Evolutionary conservation across 768 basidiomycete genomes (phyloP).

Genomic region (Pleurotus citrinopileatus): DNA sequence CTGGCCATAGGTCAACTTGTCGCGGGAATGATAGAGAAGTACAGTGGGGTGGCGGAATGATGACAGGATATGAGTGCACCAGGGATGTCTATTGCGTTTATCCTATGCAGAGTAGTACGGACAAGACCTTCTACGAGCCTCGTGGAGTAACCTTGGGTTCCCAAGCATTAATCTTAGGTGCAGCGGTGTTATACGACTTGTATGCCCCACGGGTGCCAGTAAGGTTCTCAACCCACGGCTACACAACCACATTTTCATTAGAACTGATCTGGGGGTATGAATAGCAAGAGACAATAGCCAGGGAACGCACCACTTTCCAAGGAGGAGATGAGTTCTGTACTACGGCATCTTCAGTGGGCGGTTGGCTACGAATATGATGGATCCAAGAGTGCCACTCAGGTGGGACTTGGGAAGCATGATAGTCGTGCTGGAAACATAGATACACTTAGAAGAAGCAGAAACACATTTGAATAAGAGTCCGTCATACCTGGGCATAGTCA

Average conservation of each 20-base stretch:
- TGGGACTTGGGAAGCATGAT: slow-evolving; percentile 90
- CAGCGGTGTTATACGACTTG: slow-evolving; percentile 83
- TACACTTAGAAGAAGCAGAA: slow-evolving; percentile 6
- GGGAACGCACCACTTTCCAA: slow-evolving; percentile 77
- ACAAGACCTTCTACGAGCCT: slow-evolving; percentile 16
- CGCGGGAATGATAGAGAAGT: slow-evolving; percentile 45
- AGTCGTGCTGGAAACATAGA: slow-evolving; percentile 56
- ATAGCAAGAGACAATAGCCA: neutral
- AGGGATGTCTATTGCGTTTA: neutral
- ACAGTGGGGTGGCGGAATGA: slow-evolving; percentile 5
- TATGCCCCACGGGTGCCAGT: slow-evolving; percentile 93
- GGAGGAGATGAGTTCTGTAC: slow-evolving; percentile 66
- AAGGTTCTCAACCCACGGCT: slow-evolving; percentile 87
- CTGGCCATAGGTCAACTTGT: slow-evolving; percentile 87
- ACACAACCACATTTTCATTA: too few relatives aligned
- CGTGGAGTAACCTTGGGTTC: slow-evolving; percentile 67
- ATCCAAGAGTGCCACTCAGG: slow-evolving; percentile 99
- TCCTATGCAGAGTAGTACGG: neutral
- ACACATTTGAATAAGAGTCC: slow-evolving; percentile 3
- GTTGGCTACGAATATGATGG: slow-evolving; percentile 80
- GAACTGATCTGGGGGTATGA: too few relatives aligned
- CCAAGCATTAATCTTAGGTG: slow-evolving; percentile 83
- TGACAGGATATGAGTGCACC: neutral
- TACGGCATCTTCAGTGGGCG: slow-evolving; percentile 73
- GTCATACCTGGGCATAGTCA: slow-evolving; percentile 84